Base-by-base conservation (phyloP, 2,329 filamentous ascomycete genomes). In the Calonectria leucothoes region DNA sequence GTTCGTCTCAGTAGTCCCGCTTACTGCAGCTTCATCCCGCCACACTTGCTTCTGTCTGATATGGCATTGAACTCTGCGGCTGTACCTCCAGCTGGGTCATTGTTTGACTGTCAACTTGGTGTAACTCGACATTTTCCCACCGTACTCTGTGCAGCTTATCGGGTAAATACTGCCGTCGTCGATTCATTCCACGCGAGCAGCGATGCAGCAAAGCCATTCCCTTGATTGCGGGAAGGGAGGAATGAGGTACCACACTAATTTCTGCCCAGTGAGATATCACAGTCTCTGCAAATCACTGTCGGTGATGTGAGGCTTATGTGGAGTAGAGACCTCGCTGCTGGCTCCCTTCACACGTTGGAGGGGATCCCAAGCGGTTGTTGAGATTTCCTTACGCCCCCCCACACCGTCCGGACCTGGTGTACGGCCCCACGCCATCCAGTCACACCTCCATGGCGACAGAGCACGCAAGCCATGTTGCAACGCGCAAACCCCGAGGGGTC, bases 401-500 rank as follows among this genome's bases (percentile, higher is more conserved):
- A 59, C 35, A n/a, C 14, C 23, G 20, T 25, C 17, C 35, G 37
- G 14, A 48, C 17, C 5, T 31, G 39, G 23, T 31, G n/a, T 27
- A 27, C 51, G 14, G 42, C 37, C 27, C 29, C 37, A 45, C 51
- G 64, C 51, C 64, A 67, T 57, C 37, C 25, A 23, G 51, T 68
- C 66, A 68, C 59, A 48, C 35, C 35, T 64, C 59, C 17, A 64
- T 48, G 6, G 27, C 17, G 37, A 33, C n/a, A 12, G 33, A 69
- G 55, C 67, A 69, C 67, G 55, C 67, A 69, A 69, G 55, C 55
- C 66, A 35, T 69, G 29, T 25, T 31, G 29, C 27, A 51, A 61
- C 66, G 52, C 66, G 39, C 29, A 45, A 57, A 57, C 35, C 49
- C 49, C 23, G 27, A 37, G 10, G 29, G 55, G 51, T 57, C 51